Percentiles rank a stretch among this genome's conserved stretches.
Evolutionary conservation across 306 rosid species (phyloP).

Genomic region (Carpinus viminea): DNA sequence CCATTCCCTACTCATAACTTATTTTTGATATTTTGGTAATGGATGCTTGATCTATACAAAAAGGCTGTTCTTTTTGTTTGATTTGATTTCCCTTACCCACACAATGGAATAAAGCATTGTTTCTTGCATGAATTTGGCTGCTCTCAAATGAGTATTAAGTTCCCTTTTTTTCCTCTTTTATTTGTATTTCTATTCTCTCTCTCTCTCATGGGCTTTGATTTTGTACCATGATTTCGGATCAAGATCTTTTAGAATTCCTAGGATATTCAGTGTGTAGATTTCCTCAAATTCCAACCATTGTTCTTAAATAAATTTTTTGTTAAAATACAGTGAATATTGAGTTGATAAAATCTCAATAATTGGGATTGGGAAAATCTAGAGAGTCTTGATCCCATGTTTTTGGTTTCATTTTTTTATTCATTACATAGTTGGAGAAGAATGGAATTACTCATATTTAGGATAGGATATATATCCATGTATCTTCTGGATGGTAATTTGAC

Average conservation of each 20-base stretch:
- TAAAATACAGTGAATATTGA: too few relatives aligned
- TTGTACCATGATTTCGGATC: background rate
- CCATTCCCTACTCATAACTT: background rate
- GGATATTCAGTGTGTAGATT: too few relatives aligned
- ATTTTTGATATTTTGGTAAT: too few relatives aligned
- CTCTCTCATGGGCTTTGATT: background rate
- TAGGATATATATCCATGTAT: background rate
- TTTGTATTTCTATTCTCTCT: too few relatives aligned
- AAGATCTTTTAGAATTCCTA: too few relatives aligned
- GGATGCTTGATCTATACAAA: background rate
- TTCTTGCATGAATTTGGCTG: background rate
- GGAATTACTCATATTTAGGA: background rate
- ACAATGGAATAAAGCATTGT: background rate
- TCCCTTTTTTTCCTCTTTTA: background rate
- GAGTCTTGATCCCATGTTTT: background rate
- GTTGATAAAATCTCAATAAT: too few relatives aligned
- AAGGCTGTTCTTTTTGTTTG: background rate
- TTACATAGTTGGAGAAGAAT: background rate
- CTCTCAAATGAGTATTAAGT: background rate
- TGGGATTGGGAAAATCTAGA: too few relatives aligned
- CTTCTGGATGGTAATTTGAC: background rate
- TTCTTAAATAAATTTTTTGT: too few relatives aligned
- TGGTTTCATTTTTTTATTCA: background rate
- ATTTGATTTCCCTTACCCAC: background rate
- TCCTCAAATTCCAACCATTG: too few relatives aligned